Evolutionary conservation across 306 rosid species (phyloP).

Genomic region (Bauhinia variegata): DNA sequence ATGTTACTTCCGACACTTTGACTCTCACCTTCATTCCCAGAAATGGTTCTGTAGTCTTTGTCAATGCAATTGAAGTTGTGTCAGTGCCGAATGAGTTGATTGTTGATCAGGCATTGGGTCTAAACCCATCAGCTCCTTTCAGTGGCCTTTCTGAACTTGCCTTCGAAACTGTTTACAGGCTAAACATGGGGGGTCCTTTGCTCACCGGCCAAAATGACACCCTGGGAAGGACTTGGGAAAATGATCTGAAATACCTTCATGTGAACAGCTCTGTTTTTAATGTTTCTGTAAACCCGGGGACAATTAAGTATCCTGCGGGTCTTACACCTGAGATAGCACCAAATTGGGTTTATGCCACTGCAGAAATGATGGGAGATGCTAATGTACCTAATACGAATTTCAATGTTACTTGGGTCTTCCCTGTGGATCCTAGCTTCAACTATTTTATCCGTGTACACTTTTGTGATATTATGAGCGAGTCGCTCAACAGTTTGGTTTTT

Average conservation of each 20-base stretch:
- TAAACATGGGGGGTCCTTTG: slow-evolving; percentile 87
- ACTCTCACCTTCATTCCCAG: slow-evolving; percentile 71
- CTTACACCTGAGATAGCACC: slow-evolving; percentile 83
- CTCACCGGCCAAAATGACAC: slow-evolving; percentile 81
- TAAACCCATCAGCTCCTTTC: slow-evolving; percentile 64
- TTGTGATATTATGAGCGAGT: slow-evolving; percentile 81
- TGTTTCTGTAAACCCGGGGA: slow-evolving; percentile 62
- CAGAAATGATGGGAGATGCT: slow-evolving; percentile 77
- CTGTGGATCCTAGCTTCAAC: slow-evolving; percentile 66
- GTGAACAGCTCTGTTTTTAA: slow-evolving; percentile 73
- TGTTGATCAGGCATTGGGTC: slow-evolving; percentile 72
- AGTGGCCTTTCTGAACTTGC: slow-evolving; percentile 69
- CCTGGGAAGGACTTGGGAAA: slow-evolving; percentile 90
- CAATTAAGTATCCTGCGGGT: slow-evolving; percentile 54
- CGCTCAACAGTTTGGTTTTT: slow-evolving; percentile 74
- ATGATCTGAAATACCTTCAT: slow-evolving; percentile 78
- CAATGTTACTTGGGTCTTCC: slow-evolving; percentile 92
- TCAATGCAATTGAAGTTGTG: slow-evolving; percentile 93
- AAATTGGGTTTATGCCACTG: slow-evolving; percentile 88
- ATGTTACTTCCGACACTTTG: slow-evolving; percentile 66
- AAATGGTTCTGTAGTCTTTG: slow-evolving; percentile 72
- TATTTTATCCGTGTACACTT: slow-evolving; percentile 81
- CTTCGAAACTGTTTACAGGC: slow-evolving; percentile 78
- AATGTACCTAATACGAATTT: slow-evolving; percentile 70
- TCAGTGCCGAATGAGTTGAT: slow-evolving; percentile 76